These are phyloP conservation scores for Trametes meyenii DNA, from an alignment of 768 basidiomycete genomes.

Conservation along the genomic window DNA sequence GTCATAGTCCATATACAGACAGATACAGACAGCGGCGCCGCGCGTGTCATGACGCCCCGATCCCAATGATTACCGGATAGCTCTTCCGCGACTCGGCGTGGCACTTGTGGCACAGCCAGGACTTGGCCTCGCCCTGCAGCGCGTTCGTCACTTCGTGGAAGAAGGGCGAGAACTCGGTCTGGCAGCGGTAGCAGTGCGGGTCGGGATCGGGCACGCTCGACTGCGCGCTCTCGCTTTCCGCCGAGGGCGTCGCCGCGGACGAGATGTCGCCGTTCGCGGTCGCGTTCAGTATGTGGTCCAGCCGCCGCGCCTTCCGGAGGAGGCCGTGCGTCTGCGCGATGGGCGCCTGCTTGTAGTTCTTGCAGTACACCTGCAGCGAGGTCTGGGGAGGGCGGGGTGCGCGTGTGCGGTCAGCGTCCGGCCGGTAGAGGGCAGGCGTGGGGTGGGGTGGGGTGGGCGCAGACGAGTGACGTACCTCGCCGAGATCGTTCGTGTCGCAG, in stretches of 20 bases:
- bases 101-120: conserved; percentile 50
- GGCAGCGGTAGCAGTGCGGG: conserved; percentile 58
- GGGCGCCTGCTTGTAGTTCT: conserved; percentile 80
- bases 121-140: conserved; percentile 20
- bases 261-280: conserved; percentile 14
- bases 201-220: conserved; percentile 29
- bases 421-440: background rate
- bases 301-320: conserved; percentile 83
- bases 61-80: conserved; percentile 28
- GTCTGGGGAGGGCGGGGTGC: conserved; percentile 66
- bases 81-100: conserved; percentile 36
- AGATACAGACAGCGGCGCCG: background rate
- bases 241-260: conserved; percentile 7
- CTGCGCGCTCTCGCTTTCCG: background rate
- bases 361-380: conserved; percentile 85
- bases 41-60: conserved; percentile 20
- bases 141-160: conserved; percentile 54
- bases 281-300: conserved; percentile 69
- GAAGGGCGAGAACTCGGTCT: conserved; percentile 72
- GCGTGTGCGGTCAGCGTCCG: background rate
- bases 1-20: background rate
- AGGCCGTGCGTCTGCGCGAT: conserved; percentile 78
- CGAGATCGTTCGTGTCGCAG: conserved; percentile 82
- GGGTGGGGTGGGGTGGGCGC: background rate
- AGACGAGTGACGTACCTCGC: conserved; percentile 59